phyloP scores from a whole-genome alignment of 495 filamentous ascomycete species.

The Aspergillus diversus region DNA sequence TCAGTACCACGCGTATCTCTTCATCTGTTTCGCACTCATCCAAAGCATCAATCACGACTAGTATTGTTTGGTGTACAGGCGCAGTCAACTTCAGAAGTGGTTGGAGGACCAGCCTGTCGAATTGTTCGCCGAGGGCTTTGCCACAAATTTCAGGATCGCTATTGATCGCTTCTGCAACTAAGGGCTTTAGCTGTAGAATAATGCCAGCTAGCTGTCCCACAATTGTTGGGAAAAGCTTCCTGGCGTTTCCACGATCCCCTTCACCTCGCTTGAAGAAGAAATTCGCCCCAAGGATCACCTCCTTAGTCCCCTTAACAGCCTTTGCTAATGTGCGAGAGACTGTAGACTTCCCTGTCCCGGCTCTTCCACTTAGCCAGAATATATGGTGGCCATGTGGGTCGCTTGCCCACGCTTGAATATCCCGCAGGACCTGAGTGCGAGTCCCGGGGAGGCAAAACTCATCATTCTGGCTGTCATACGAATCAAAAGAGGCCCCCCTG shows the following conservation, averaged over 20 bases:
- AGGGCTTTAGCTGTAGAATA: neutral
- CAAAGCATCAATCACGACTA: constrained; percentile 53
- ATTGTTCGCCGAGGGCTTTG: constrained; percentile 34
- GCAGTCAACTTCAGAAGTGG: constrained; percentile 27
- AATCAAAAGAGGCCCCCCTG: neutral
- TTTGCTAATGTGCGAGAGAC: neutral
- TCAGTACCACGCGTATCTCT: constrained; percentile 35
- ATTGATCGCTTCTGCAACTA: neutral
- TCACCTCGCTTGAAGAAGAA: constrained; percentile 10
- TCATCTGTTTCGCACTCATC: constrained; percentile 50
- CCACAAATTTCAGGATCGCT: neutral
- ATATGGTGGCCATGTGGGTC: neutral
- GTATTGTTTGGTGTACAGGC: constrained; percentile 5
- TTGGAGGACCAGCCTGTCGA: constrained; percentile 46
- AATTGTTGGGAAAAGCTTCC: constrained; percentile 5
- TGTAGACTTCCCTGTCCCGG: constrained; percentile 12
- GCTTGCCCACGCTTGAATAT: neutral
- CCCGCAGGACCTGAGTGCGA: neutral
- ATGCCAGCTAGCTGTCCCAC: neutral
- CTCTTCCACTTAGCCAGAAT: constrained; percentile 10
- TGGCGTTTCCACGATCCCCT: neutral
- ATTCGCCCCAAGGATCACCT: neutral
- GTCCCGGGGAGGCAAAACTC: neutral
- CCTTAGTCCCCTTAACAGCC: neutral
- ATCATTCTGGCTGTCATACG: neutral